These are phyloP conservation scores for Fusarium algeriense DNA, from an alignment of 2,329 filamentous ascomycete species.

Conservation along the genomic window DNA sequence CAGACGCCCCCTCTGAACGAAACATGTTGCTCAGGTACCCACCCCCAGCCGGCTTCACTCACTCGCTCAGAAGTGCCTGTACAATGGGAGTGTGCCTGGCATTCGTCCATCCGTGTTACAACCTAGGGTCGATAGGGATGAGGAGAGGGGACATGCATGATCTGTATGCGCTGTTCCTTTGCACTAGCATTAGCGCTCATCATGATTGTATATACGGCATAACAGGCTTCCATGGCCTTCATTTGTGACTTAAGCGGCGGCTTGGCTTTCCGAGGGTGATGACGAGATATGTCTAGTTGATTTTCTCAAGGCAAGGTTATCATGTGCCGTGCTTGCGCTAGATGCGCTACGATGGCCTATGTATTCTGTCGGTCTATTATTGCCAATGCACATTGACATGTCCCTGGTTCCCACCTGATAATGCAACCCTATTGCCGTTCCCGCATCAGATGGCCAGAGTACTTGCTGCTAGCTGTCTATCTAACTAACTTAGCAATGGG, in stretches of 20 bases:
- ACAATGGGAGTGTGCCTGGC: conserved; percentile 42
- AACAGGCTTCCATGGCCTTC: conserved; percentile 11
- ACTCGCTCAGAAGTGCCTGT: conserved; percentile 3
- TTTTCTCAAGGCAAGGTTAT: conserved; percentile 21
- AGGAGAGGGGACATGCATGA: conserved; percentile 29
- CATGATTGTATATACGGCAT: conserved; percentile 12
- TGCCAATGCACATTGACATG: conserved; percentile 33
- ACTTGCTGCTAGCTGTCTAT: conserved; percentile 17
- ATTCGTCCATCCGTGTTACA: conserved; percentile 42
- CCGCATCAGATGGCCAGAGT: conserved; percentile 27
- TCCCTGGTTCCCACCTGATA: conserved; percentile 40
- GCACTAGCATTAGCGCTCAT: conserved; percentile 10
- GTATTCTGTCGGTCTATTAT: conserved; percentile 26
- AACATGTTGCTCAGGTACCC: background rate
- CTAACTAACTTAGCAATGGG: conserved; percentile 12
- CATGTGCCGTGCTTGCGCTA: conserved; percentile 33
- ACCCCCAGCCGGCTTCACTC: conserved; percentile 19
- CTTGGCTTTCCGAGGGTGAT: conserved; percentile 22
- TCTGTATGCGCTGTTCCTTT: conserved; percentile 1
- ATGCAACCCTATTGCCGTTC: conserved; percentile 38
- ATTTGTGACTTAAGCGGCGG: conserved; percentile 12
- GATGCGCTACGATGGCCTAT: conserved; percentile 26
- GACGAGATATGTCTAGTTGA: conserved; percentile 31
- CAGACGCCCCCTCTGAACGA: conserved; percentile 19
- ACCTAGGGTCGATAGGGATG: conserved; percentile 42